A percentile compares a stretch with the other conserved stretches of the same genome.
phyloP scores from a whole-genome alignment of 768 basidiomycete genomes.

The Russula vinacea region DNA sequence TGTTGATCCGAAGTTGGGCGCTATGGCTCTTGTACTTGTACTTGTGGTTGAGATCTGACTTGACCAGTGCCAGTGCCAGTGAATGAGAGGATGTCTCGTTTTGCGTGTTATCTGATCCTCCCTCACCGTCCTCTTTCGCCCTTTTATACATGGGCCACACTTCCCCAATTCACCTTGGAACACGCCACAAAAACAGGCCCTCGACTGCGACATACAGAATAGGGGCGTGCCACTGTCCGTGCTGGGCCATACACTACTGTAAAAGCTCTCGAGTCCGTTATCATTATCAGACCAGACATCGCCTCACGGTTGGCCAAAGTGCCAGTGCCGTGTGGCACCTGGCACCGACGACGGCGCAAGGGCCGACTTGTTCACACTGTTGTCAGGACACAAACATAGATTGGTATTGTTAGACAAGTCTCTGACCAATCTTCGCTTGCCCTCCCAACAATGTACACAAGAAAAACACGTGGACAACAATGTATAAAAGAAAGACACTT shows the following conservation, averaged over 20 bases:
- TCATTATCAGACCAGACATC: not conserved
- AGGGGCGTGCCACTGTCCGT: not conserved
- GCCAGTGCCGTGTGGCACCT: not conserved
- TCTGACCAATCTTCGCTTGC: slow-evolving; percentile 23
- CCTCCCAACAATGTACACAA: slow-evolving; percentile 29
- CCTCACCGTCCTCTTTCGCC: slow-evolving; percentile 3
- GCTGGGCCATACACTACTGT: not conserved
- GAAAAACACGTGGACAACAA: slow-evolving; percentile 9
- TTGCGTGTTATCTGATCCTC: slow-evolving; percentile 24
- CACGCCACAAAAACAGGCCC: not conserved
- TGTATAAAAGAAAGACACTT: slow-evolving; percentile 1
- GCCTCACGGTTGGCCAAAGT: not conserved
- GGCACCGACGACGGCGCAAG: not conserved
- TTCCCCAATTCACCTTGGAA: slow-evolving; percentile 12
- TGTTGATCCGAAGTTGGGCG: slow-evolving; percentile 26
- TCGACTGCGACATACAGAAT: not conserved
- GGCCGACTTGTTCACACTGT: slow-evolving; percentile 21
- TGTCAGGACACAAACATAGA: slow-evolving; percentile 26
- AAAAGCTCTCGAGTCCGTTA: not conserved
- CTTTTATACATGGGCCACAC: slow-evolving; percentile 1
- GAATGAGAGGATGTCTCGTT: not conserved
- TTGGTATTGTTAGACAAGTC: slow-evolving; percentile 21
- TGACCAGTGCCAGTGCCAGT: not conserved
- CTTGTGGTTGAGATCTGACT: not conserved
- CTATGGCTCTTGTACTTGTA: slow-evolving; percentile 6